Evolutionary conservation across 2,329 filamentous ascomycete species (phyloP).

Genomic region (Pseudogymnoascus sp.): DNA sequence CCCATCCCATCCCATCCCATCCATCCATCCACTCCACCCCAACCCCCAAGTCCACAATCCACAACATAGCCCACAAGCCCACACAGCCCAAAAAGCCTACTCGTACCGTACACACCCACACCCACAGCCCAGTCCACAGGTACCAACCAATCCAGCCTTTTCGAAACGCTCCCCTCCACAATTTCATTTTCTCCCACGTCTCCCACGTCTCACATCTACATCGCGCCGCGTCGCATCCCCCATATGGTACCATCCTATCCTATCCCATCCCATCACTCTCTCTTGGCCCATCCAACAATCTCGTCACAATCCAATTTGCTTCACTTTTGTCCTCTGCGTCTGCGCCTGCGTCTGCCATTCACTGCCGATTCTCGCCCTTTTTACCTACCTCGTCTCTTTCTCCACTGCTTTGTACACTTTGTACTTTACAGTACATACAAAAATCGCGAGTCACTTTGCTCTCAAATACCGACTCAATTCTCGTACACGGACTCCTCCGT

Average conservation of each 20-base stretch:
- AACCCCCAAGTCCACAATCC: background rate
- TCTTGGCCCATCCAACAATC: background rate
- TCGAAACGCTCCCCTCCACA: conserved; percentile 6
- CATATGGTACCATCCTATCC: background rate
- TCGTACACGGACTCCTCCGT: conserved; percentile 2
- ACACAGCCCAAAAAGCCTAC: background rate
- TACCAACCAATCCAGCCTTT: background rate
- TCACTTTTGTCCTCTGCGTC: background rate
- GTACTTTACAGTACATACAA: background rate
- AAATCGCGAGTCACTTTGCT: background rate
- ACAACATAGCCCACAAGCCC: background rate
- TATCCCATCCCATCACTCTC: background rate
- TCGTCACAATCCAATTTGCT: conserved; percentile 4
- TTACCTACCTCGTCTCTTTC: background rate
- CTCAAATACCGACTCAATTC: conserved; percentile 1
- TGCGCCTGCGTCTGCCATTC: background rate
- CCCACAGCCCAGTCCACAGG: background rate
- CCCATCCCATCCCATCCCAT: background rate
- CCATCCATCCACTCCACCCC: background rate
- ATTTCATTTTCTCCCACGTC: conserved; percentile 6
- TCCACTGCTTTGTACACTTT: background rate
- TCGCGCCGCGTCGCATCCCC: background rate
- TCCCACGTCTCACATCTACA: conserved; percentile 4
- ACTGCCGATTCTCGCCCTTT: background rate
- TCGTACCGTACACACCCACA: no score